Percentiles rank a stretch among this genome's conserved stretches.
phyloP scores from a whole-genome alignment of 768 basidiomycete genomes.

The Suillus subluteus region DNA sequence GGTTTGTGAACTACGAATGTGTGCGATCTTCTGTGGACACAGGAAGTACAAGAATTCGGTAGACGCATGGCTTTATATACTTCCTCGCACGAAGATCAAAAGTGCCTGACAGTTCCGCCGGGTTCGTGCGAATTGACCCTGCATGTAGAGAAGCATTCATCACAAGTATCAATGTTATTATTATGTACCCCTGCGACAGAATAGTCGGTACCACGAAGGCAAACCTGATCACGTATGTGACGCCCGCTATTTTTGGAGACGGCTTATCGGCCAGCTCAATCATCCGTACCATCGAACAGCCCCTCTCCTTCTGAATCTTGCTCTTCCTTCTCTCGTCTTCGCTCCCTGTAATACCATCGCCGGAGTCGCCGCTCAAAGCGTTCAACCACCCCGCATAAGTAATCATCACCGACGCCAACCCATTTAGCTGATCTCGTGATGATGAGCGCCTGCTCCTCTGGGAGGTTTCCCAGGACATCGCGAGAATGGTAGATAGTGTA shows the following conservation, averaged over 20 bases:
- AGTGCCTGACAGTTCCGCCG: not conserved
- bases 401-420: conserved; percentile 56
- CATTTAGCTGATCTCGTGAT: conserved; percentile 55
- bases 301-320: conserved; percentile 12
- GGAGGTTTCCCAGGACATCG: conserved; percentile 66
- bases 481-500: conserved; percentile 67
- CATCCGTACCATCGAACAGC: not conserved
- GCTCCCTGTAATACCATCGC: conserved; percentile 47
- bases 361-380: conserved; percentile 65
- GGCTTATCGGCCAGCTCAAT: not conserved
- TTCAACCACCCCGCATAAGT: conserved; percentile 61
- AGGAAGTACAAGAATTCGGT: not conserved
- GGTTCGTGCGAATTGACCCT: conserved; percentile 9
- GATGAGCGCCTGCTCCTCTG: conserved; percentile 53
- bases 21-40: not conserved
- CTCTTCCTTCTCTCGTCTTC: conserved; percentile 23
- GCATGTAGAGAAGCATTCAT: not conserved
- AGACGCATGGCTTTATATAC: conserved; percentile 7
- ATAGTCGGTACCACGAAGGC: not conserved
- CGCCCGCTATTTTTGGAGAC: conserved; percentile 1
- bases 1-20: not conserved
- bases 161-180: too few species aligned
- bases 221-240: not conserved
- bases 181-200: too few species aligned
- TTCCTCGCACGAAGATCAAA: conserved; percentile 11